phyloP scores from a whole-genome alignment of 345 rosid genomes.

The Mercurialis annua region DNA sequence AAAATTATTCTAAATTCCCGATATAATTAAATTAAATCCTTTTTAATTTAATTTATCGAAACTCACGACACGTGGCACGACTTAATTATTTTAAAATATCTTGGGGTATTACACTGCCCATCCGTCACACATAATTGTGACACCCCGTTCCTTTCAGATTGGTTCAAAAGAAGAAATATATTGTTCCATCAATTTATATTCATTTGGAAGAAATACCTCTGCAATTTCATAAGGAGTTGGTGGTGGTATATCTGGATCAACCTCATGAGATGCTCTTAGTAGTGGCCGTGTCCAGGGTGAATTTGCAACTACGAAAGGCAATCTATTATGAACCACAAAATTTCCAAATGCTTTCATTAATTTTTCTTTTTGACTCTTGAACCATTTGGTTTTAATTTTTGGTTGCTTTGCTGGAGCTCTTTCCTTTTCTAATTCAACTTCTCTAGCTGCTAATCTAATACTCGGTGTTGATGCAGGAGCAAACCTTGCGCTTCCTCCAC shows the following conservation, averaged over 20 bases:
- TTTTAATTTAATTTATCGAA: no score
- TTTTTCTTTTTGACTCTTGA: neutral
- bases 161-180: neutral
- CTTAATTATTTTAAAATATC: no score
- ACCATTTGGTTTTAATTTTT: neutral
- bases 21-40: no score
- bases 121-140: neutral
- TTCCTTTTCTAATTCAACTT: no score
- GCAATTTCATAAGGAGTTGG: neutral
- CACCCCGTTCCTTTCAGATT: neutral
- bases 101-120: no score
- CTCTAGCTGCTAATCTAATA: neutral
- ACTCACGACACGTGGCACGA: no score
- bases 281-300: neutral
- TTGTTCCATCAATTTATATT: neutral
- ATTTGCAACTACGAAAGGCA: neutral
- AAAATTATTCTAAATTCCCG: no score
- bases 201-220: neutral
- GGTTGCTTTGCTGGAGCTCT: neutral
- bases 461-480: neutral
- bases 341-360: neutral
- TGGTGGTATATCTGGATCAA: neutral
- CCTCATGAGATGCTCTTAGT: neutral
- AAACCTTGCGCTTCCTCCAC: neutral
- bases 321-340: no score